Base-by-base conservation (phyloP, 1,284 basidiomycete genomes). In the Cystobasidiaceae sp. region DNA sequence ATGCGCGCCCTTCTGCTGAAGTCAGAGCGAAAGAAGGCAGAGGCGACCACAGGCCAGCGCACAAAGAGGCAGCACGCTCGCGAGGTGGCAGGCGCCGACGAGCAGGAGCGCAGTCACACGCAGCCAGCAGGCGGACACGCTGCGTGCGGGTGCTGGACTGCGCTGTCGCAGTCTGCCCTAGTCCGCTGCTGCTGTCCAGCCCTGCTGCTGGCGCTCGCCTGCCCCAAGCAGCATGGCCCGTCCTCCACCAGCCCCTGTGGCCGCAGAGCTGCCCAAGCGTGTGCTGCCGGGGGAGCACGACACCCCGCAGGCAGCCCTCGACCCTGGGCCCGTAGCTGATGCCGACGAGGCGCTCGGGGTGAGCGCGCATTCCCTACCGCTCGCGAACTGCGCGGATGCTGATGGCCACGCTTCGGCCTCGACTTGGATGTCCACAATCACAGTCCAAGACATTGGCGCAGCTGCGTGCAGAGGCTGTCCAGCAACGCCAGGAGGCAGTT, bases 321-420 rank as follows among this genome's bases (percentile, higher is more conserved):
- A 25, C 1, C 43, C 21, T 11, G 48, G 58, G 17, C 37, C 46
- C 15, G 54, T 44, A 33, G 60, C 50, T 13, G 60, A 62, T 41
- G 52, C 30, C 28, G 25, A 54, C 51, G 63, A 37, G 28, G 50
- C 55, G 8, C 46, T 58, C 28, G 48, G 67, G 72, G 75, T 75
- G 25, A 71, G 73, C n/a, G 71, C 75, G 21, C 50, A 34, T 19
- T 17, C 46, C 25, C 50, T 41, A 37, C 15, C 51, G 86, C 85
- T 91, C 71, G 85, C 91, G 79, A 90, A 90, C 75, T 88, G 89
- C n/a, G 89, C n/a, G 84, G 17, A 17, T 87, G 0, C 80, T 83
- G 19, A 5, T 49, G 50, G 41, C 49, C 54, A 19, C n/a, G 32
- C 28, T 43, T 2, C n/a, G 17, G 11, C 13, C 23, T 25, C 30